A percentile compares a stretch with the other conserved stretches of the same genome.
These are phyloP conservation scores for Aspergillus udagawae DNA, from an alignment of 2,329 filamentous ascomycete genomes.

Conservation along the genomic window DNA sequence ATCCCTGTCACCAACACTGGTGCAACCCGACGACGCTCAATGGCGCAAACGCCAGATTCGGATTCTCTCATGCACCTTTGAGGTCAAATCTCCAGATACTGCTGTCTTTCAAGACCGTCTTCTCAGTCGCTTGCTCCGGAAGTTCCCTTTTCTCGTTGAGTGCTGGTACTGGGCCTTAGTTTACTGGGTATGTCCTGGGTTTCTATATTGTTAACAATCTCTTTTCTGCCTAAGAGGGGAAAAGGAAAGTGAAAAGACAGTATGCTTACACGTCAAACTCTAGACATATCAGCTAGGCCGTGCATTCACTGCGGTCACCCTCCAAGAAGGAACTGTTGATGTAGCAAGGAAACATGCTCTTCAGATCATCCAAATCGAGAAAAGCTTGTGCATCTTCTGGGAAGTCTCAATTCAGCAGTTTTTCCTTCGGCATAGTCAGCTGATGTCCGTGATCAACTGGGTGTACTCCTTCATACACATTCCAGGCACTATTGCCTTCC, in stretches of 20 bases:
- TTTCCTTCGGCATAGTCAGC: conserved; percentile 51
- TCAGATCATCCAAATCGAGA: conserved; percentile 63
- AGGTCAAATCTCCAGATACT: conserved; percentile 60
- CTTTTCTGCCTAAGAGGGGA: not conserved
- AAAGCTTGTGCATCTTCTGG: conserved; percentile 61
- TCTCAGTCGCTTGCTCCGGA: conserved; percentile 60
- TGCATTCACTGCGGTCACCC: conserved; percentile 65
- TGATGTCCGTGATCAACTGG: conserved; percentile 68
- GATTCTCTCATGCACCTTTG: conserved; percentile 44
- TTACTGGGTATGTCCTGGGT: conserved; percentile 63
- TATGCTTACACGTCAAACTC: conserved; percentile 6
- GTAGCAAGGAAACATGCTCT: conserved; percentile 66
- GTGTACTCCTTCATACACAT: conserved; percentile 76
- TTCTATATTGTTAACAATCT: not conserved
- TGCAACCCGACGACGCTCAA: conserved; percentile 39
- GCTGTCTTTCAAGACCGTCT: conserved; percentile 56
- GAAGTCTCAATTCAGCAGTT: conserved; percentile 60
- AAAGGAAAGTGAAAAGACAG: too few species aligned
- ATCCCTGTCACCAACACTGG: conserved; percentile 39
- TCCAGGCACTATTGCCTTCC: conserved; percentile 68
- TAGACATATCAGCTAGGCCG: conserved; percentile 72
- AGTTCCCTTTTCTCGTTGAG: conserved; percentile 69
- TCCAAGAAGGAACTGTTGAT: conserved; percentile 64
- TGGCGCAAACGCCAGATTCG: conserved; percentile 50
- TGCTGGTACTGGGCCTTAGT: conserved; percentile 75